Evolutionary conservation across 176 grass and related monocot species (phyloP), one percentile per base, ranked within the genome.

Genomic region (Zoysia japonica): DNA sequence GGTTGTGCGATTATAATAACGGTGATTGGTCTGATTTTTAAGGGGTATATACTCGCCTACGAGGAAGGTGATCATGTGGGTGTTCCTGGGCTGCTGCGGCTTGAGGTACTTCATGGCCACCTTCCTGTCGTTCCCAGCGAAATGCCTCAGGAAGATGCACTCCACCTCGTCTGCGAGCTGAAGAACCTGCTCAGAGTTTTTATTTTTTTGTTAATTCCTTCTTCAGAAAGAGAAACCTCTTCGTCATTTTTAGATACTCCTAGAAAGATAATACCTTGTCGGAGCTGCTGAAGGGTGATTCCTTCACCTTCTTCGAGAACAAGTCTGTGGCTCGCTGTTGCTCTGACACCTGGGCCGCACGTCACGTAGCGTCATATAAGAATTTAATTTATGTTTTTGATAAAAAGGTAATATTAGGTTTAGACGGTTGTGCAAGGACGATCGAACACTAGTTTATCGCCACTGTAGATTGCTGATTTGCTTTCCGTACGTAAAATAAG

Each of bases 41-140:
- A 57, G 6, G 1, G 16, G 28, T 28, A 55, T 41, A 37, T 15
- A 85, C 78, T n/a, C 51, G 77, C 96, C 96, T 55, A 94, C 85
- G 11, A 99, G 86, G 85, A 99, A 99, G 46, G 96, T 95, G 71
- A 95, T 83, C 81, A 92, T 80, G 65, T 99, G 96, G 2, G 90
- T 95, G 80, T 86, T 91, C 65, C 67, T 91, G 56, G 72, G 86
- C 71, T 87, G 83, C 81, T 91, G 84, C 3, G 96, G 92, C 59
- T 82, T 92, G 12, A 99, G 92, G 84, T 90, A 95, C 65, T 93
- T 99, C 87, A 93, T 94, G 2, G 96, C 92, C 37, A 90, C 89
- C 68, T 82, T 91, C 78, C 68, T 79, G 72, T 99, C 92, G 40
- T 95, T 92, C 80, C 84, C 50, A 0, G 96, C 81, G 3, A 99